These are phyloP conservation scores for Coemansia sp. DNA, from an alignment of 192 early-diverging fungal species.

Conservation along the genomic window DNA sequence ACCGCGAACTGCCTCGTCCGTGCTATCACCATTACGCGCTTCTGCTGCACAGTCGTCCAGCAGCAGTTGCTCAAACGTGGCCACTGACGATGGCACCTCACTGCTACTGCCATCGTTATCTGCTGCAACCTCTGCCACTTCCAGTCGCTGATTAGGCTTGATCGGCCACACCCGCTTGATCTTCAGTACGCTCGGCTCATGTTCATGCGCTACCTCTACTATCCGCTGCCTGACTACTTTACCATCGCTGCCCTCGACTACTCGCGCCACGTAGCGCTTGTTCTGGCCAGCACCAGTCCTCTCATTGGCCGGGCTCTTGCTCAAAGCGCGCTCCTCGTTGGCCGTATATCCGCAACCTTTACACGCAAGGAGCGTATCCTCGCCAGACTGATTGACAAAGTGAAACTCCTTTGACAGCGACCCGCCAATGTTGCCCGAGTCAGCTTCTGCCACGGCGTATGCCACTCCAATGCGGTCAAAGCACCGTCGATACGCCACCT, in stretches of 20 bases:
- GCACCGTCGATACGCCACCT: slow-evolving; percentile 73
- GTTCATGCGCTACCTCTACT: slow-evolving; percentile 21
- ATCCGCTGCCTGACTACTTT: not conserved
- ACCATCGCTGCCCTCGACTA: not conserved
- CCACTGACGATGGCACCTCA: not conserved
- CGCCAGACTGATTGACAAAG: slow-evolving; percentile 73
- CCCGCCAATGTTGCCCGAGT: slow-evolving; percentile 92
- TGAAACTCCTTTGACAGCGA: slow-evolving; percentile 90
- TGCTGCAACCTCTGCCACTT: not conserved
- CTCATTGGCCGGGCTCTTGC: not conserved
- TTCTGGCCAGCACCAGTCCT: not conserved
- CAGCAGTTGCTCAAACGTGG: not conserved
- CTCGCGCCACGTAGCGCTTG: slow-evolving; percentile 10
- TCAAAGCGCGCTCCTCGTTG: slow-evolving; percentile 78
- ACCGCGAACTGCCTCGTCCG: slow-evolving; percentile 3
- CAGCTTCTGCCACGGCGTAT: slow-evolving; percentile 85
- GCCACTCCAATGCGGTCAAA: slow-evolving; percentile 78
- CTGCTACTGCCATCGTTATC: slow-evolving; percentile 5
- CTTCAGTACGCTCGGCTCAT: slow-evolving; percentile 37
- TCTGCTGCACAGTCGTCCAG: slow-evolving; percentile 6
- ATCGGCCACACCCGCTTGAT: slow-evolving; percentile 25
- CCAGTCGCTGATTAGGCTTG: slow-evolving; percentile 14
- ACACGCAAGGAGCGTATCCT: slow-evolving; percentile 80
- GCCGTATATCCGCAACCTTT: slow-evolving; percentile 76
- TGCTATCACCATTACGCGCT: not conserved